These are phyloP conservation scores for Usnea hakonensis DNA, from an alignment of 495 filamentous ascomycete species.

Conservation along the genomic window DNA sequence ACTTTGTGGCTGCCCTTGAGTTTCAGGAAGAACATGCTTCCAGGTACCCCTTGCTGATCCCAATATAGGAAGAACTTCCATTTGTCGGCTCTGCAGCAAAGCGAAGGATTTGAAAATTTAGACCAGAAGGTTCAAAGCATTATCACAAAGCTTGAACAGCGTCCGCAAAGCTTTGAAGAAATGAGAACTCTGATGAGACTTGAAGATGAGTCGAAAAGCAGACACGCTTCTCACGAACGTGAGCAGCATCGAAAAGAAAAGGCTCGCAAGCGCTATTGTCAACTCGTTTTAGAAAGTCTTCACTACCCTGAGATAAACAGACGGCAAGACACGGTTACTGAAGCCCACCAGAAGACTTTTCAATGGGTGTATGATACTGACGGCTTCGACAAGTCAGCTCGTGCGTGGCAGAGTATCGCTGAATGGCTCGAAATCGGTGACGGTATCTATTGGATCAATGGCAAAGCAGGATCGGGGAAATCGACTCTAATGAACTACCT, in stretches of 20 bases:
- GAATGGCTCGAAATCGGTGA: neutral
- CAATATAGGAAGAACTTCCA: neutral
- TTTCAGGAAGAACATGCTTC: no score
- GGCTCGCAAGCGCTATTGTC: neutral
- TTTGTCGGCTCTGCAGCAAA: neutral
- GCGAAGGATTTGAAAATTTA: neutral
- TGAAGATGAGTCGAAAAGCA: neutral
- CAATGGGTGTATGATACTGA: constrained; percentile 13
- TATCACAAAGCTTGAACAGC: neutral
- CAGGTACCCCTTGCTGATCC: neutral
- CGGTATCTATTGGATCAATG: neutral
- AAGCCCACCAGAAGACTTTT: constrained; percentile 13
- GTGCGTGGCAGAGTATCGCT: neutral
- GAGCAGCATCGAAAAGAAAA: neutral
- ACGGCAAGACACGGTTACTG: neutral
- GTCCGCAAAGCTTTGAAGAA: neutral
- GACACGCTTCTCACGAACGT: neutral
- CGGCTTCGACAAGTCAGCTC: neutral
- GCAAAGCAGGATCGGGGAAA: neutral
- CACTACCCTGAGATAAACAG: constrained; percentile 4
- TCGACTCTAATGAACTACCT: neutral
- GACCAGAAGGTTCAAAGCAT: neutral
- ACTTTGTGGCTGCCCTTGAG: no score
- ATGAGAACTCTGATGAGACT: neutral
- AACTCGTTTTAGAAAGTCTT: neutral